These are phyloP conservation scores for Prunus persica DNA, from an alignment of 306 rosid genomes.

Conservation along the genomic window Prunus_persica_NCBIv2 NC_034009.1:6259001-6259500, in stretches of 20 bases:
- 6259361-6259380: neutral
- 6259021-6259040: neutral
- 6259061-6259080: neutral
- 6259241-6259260: neutral
- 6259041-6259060: neutral
- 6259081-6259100: neutral
- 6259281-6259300: neutral
- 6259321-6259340: conserved; percentile 24
- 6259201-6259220: rapidly evolving
- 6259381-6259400: conserved; percentile 5
- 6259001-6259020: neutral
- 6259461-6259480: conserved; percentile 28
- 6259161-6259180: rapidly evolving
- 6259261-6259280: neutral
- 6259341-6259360: conserved; percentile 26
- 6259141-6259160: rapidly evolving
- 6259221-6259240: neutral
- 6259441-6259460: conserved; percentile 37
- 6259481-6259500: conserved; percentile 32
- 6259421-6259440: neutral
- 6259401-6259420: neutral
- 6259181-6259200: rapidly evolving
- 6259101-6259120: neutral
- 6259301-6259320: neutral
- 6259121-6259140: too few species aligned